Evolutionary conservation across 352 stramenopile genomes (phyloP).

Genomic region (Plasmopara muralis): DNA sequence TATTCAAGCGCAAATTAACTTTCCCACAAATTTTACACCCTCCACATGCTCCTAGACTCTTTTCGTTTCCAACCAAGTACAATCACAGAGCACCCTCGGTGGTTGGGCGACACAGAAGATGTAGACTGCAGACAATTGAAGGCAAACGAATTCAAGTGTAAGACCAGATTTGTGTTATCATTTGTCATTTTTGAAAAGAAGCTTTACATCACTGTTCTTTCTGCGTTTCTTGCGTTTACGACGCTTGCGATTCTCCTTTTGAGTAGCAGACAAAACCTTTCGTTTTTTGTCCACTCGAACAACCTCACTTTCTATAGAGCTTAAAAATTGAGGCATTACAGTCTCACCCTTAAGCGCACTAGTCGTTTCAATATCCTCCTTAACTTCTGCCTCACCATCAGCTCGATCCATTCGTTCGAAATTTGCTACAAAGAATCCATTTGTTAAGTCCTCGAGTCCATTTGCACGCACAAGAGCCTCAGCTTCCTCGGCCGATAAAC

Average conservation of each 20-base stretch:
- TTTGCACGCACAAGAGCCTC: slow-evolving; percentile 87
- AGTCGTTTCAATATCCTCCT: background rate
- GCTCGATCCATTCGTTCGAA: slow-evolving; percentile 69
- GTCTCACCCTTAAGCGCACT: slow-evolving; percentile 2
- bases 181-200: no score
- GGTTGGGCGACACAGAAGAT: no score
- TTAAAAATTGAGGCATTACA: background rate
- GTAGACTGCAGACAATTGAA: no score
- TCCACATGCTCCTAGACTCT: no score
- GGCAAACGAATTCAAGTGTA: no score
- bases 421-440: slow-evolving; percentile 96
- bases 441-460: slow-evolving; percentile 89
- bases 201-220: no score
- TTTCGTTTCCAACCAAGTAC: no score
- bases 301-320: slow-evolving; percentile 1
- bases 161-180: no score
- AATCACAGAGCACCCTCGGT: no score
- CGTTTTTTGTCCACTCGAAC: slow-evolving; percentile 33
- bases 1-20: no score
- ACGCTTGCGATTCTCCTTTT: slow-evolving; percentile 70
- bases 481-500: slow-evolving; percentile 57
- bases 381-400: background rate
- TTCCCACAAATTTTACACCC: no score
- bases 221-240: slow-evolving; percentile 70
- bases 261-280: slow-evolving; percentile 47